Evolutionary conservation across 2,329 filamentous ascomycete species (phyloP).

Genomic region (Escovopsis sp.): DNA sequence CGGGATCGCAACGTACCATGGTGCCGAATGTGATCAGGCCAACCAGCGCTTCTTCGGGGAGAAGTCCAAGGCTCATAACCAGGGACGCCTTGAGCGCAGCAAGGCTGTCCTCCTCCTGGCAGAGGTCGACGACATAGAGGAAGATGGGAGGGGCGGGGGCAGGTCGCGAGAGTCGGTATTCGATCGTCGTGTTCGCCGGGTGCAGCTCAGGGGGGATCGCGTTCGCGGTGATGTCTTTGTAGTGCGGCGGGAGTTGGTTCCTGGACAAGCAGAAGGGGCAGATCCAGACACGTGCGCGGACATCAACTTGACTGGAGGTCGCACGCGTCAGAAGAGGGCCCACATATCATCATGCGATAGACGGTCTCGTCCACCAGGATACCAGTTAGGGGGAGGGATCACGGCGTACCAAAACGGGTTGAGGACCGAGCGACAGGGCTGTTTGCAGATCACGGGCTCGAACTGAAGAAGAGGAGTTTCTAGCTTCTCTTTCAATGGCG

Average conservation of each 20-base stretch:
- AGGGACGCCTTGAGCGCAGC: slow-evolving; percentile 73
- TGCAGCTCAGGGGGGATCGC: slow-evolving; percentile 74
- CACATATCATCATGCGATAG: not conserved
- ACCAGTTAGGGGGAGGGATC: not conserved
- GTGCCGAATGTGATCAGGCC: slow-evolving; percentile 81
- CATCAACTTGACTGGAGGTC: slow-evolving; percentile 55
- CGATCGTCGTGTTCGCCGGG: slow-evolving; percentile 73
- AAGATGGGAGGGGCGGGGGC: slow-evolving; percentile 81
- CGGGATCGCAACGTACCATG: slow-evolving; percentile 61
- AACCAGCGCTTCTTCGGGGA: slow-evolving; percentile 69
- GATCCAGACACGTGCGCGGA: slow-evolving; percentile 72
- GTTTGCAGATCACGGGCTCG: slow-evolving; percentile 92
- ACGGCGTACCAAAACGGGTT: slow-evolving; percentile 81
- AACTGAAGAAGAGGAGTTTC: slow-evolving; percentile 84
- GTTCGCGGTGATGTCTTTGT: slow-evolving; percentile 77
- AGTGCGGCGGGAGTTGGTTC: slow-evolving; percentile 70
- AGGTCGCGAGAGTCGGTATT: slow-evolving; percentile 66
- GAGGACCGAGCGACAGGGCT: slow-evolving; percentile 85
- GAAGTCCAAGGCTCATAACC: slow-evolving; percentile 68
- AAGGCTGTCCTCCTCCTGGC: slow-evolving; percentile 76
- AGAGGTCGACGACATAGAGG: slow-evolving; percentile 75
- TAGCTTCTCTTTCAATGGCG: slow-evolving; percentile 85
- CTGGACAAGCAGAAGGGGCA: slow-evolving; percentile 77
- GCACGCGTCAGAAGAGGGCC: not conserved
- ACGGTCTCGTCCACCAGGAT: not conserved